Conservation (phyloP, 345 rosid genomes). For the Eucalyptus polyanthemos region DNA sequence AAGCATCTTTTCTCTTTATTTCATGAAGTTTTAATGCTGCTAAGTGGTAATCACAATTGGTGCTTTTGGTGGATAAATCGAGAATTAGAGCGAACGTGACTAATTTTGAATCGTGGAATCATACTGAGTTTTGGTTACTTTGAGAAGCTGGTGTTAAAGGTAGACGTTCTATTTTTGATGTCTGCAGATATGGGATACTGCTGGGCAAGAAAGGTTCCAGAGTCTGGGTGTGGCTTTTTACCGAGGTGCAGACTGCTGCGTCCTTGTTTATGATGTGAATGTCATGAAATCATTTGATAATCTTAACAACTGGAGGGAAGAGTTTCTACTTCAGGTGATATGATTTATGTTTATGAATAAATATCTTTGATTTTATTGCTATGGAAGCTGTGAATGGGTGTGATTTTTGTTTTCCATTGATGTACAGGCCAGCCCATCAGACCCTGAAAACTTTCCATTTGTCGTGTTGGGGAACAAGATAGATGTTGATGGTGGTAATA, state of each 20-base stretch:
- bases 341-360: neutral
- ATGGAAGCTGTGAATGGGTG: neutral
- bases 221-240: slow-evolving; percentile 40
- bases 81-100: neutral
- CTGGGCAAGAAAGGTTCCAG: slow-evolving; percentile 34
- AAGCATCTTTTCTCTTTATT: neutral
- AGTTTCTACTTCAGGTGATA: slow-evolving; percentile 23
- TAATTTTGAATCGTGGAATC: neutral
- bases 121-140: neutral
- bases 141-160: neutral
- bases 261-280: slow-evolving; percentile 19
- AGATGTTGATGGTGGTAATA: slow-evolving; percentile 74
- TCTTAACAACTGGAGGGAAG: slow-evolving; percentile 33
- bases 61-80: neutral
- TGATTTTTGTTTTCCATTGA: neutral
- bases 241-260: slow-evolving; percentile 36
- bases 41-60: neutral
- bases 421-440: slow-evolving; percentile 69
- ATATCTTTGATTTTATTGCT: neutral
- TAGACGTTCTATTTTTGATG: neutral
- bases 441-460: slow-evolving; percentile 79
- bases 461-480: slow-evolving; percentile 78
- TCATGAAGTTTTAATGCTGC: neutral
- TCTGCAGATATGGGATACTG: slow-evolving; percentile 34
- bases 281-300: slow-evolving; percentile 32